Base-by-base conservation (phyloP, 345 rosid species). In the Atalantia buxifolia region DNA sequence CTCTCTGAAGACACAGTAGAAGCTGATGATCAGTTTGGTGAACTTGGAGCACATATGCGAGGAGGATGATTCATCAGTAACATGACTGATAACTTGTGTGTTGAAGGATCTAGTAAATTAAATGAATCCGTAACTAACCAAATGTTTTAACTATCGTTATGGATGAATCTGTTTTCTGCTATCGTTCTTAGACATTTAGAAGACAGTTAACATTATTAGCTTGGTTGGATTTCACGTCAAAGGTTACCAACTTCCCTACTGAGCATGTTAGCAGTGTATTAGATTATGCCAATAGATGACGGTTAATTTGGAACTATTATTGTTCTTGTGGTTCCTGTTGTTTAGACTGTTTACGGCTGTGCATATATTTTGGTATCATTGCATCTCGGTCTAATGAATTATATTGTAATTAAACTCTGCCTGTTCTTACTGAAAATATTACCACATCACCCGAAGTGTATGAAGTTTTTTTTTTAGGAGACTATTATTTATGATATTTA, bases 11-110 rank as follows among this genome's bases (percentile, higher is more conserved):
- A 94, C 81, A 92, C 98, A 4, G 98, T 94, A 2, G 98, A 94
- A 83, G 99, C 97, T 0, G 98, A 94, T 85, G 99, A 97, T 83
- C 99, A 94, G 79, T 97, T 94, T 85, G 99, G 98, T 35, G 99
- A 97, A 84, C 97, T 94, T 10, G 97, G 99, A 69, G 99, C 97
- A 7, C 99, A 96, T 76, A 89, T 94, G 99, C 97, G 93, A 3
- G 99, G 92, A 76, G 99, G 98, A 62, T 94, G 85, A 87, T 71
- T 28, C 66, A 35, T 53, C 9, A 22, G 8, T 53, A 27, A 64
- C 24, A 13, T 13, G 24, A 38, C 31, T 75, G 55, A 56, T 60
- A 53, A 24, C 18, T 50, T 78, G 62, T 3, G 57, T 66, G 38
- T 76, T 66, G 50, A 63, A 60, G 66, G 57, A 50, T 68, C 80